Base-by-base conservation (phyloP, 768 basidiomycete species). In the Amanita phalloides region DNA sequence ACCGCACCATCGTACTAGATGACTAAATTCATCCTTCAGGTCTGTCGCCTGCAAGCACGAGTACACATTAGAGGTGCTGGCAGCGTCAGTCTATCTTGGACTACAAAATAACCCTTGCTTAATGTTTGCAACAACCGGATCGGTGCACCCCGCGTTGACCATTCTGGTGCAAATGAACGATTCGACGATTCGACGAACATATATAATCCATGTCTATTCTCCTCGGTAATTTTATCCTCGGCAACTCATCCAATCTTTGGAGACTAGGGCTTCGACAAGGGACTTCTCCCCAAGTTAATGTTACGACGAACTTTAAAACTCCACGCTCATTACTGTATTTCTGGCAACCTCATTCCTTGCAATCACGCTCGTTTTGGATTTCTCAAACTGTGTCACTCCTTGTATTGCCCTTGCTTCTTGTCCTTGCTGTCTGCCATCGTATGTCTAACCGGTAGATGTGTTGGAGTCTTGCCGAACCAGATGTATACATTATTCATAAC, bases 51-150 rank as follows among this genome's bases (percentile, higher is more conserved):
- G 43, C 51, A 45, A 21, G 42, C 51, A 37, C 51, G 25, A 36
- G 51, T 52, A 23, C 42, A 52, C 10, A 52, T 52, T 30, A 45
- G 21, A 45, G 51, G 51, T 28, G 51, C 51, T 26, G 51, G 51
- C 43, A 52, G 51, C 44, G 51, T 52, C 25, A 33, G n/a, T 21
- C n/a, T 52, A 42, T 52, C 51, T 28, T 45, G 51, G 51, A 52
- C 51, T 32, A 52, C 43, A 45, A 37, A 44, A 36, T 14, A 52
- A 30, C 23, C 21, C 28, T 50, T 17, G 20, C 38, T n/a, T 43
- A 42, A 17, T 26, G 7, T 13, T 26, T 25, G 5, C 37, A 20
- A 14, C 28, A 28, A 33, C 33, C 11, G 39, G 39, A 49, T 49
- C 2, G 28, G 28, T 37, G 14, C 21, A 1, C 4, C 36, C 17